Evolutionary conservation across 2,329 filamentous ascomycete species (phyloP).

Genomic region (Sphaerulina populicola): DNA sequence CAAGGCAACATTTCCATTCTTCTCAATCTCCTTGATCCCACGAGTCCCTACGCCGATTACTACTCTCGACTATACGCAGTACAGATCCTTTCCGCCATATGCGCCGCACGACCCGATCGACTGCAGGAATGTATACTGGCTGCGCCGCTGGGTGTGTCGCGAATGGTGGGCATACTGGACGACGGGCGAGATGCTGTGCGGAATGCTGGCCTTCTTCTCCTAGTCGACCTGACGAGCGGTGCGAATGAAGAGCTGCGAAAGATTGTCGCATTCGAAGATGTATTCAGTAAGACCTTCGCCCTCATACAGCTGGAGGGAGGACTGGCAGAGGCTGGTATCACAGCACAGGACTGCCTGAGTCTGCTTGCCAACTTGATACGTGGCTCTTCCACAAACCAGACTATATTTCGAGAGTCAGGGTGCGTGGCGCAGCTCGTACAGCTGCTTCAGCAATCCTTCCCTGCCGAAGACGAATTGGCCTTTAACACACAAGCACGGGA

Average conservation of each 20-base stretch:
- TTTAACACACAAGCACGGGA: constrained; percentile 54
- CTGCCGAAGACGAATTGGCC: constrained; percentile 31
- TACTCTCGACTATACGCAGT: constrained; percentile 75
- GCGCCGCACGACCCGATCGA: constrained; percentile 74
- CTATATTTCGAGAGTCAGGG: constrained; percentile 83
- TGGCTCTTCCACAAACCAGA: constrained; percentile 84
- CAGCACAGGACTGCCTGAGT: constrained; percentile 87
- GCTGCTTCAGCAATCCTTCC: constrained; percentile 51
- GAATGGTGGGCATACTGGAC: constrained; percentile 74
- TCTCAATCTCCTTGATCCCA: constrained; percentile 76
- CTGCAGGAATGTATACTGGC: constrained; percentile 91
- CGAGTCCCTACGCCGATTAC: constrained; percentile 63
- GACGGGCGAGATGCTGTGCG: constrained; percentile 79
- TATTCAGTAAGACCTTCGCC: constrained; percentile 76
- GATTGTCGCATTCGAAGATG: constrained; percentile 88
- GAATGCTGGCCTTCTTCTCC: constrained; percentile 74
- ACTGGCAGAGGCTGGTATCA: constrained; percentile 70
- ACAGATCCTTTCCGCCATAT: constrained; percentile 79
- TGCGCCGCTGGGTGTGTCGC: constrained; percentile 78
- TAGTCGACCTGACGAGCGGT: constrained; percentile 73
- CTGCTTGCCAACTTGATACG: constrained; percentile 81
- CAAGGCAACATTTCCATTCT: constrained; percentile 94
- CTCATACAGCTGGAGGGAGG: constrained; percentile 77
- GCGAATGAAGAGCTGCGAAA: constrained; percentile 86
- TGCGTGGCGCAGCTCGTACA: constrained; percentile 64